Percentiles rank a stretch among this genome's conserved stretches.
Evolutionary conservation across 2,329 filamentous ascomycete species (phyloP).

Genomic region (Pseudogymnoascus sp.): DNA sequence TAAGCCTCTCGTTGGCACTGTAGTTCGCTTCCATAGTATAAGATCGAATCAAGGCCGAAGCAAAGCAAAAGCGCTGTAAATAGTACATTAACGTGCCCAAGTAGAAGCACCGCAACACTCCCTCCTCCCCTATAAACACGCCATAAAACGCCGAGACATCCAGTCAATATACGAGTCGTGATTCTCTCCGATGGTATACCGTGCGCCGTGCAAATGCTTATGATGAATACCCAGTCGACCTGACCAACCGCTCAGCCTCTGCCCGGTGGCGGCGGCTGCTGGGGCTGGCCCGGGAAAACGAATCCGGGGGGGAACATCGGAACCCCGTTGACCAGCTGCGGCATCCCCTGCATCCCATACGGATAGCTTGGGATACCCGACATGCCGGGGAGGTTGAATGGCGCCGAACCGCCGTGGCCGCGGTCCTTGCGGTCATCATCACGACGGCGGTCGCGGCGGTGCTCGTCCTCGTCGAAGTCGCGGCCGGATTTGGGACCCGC

Average conservation of each 20-base stretch:
- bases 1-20: background rate
- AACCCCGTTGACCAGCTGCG: conserved; percentile 41
- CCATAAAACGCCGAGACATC: background rate
- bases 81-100: background rate
- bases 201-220: conserved; percentile 3
- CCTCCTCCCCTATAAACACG: background rate
- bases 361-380: conserved; percentile 16
- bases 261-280: conserved; percentile 22
- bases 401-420: conserved; percentile 12
- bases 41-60: background rate
- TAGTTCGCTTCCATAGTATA: background rate
- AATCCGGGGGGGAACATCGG: conserved; percentile 41
- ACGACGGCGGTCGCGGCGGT: conserved; percentile 17
- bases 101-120: background rate
- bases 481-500: conserved; percentile 52
- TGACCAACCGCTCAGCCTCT: conserved; percentile 15
- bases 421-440: conserved; percentile 15
- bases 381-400: conserved; percentile 18
- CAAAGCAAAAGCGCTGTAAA: conserved; percentile 1
- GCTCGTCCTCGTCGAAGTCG: conserved; percentile 26
- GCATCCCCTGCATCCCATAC: conserved; percentile 15
- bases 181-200: background rate
- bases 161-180: background rate
- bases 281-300: conserved; percentile 28
- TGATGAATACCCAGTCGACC: background rate